Conservation (phyloP, 768 basidiomycete species). For the Lactifluus piperatus region DNA sequence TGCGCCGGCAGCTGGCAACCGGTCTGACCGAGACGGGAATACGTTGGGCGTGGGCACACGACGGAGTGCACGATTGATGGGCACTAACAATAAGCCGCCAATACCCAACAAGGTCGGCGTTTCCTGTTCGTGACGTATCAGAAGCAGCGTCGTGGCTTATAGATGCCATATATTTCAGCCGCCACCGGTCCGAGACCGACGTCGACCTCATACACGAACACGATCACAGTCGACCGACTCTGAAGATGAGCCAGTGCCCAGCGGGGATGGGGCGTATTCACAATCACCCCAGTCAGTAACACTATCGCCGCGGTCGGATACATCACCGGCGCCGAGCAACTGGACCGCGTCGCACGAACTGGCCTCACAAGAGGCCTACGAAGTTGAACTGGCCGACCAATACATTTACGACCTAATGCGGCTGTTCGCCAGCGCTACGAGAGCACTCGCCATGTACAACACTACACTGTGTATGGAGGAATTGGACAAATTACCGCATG, state of each 20-base stretch:
- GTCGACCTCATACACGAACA: conserved; percentile 44
- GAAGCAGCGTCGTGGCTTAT: conserved; percentile 2
- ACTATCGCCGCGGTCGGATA: conserved; percentile 36
- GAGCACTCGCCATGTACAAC: conserved; percentile 67
- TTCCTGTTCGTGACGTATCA: neutral
- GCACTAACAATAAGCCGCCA: conserved; percentile 43
- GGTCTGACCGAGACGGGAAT: conserved; percentile 42
- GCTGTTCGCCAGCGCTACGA: conserved; percentile 72
- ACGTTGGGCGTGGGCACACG: conserved; percentile 44
- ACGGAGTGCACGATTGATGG: conserved; percentile 66
- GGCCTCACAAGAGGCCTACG: conserved; percentile 62
- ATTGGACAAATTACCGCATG: conserved; percentile 64
- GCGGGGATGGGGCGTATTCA: conserved; percentile 45
- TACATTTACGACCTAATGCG: conserved; percentile 77
- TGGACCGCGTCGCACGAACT: conserved; percentile 64
- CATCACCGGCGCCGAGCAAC: conserved; percentile 50
- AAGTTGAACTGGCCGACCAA: conserved; percentile 67
- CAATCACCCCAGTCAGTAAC: conserved; percentile 40
- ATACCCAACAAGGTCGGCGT: conserved; percentile 45
- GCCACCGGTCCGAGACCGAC: conserved; percentile 45
- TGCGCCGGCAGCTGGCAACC: conserved; percentile 29
- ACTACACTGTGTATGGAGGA: conserved; percentile 66
- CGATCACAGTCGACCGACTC: conserved; percentile 60
- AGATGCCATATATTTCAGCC: conserved; percentile 21
- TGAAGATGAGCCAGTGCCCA: conserved; percentile 49